Percentiles rank a stretch among this genome's conserved stretches.
phyloP scores from a whole-genome alignment of 1,284 basidiomycete genomes.

The Irpex rosettiformis region DNA sequence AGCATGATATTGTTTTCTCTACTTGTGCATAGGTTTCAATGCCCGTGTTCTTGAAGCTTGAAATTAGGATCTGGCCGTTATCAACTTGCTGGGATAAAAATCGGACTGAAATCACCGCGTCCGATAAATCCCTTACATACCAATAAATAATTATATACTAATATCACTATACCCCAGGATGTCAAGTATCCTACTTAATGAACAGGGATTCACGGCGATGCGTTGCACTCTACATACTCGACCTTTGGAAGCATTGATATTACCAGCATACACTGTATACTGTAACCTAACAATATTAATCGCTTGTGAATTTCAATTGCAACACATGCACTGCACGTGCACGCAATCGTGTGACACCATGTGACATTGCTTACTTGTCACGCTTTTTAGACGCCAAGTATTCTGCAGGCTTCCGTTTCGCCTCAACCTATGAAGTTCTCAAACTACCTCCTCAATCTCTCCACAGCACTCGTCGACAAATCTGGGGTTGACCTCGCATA shows the following conservation, averaged over 20 bases:
- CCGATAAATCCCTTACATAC: not conserved
- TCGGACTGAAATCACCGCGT: not conserved
- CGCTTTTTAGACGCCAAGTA: not conserved
- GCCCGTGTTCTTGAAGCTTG: not conserved
- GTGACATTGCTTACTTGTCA: too few species aligned
- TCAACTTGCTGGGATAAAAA: not conserved
- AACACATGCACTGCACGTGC: too few species aligned
- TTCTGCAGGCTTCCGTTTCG: not conserved
- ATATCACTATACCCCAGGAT: not conserved
- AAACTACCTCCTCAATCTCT: constrained; percentile 57
- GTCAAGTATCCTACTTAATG: too few species aligned
- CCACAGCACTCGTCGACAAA: constrained; percentile 55
- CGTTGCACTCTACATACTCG: too few species aligned
- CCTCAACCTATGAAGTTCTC: constrained; percentile 49
- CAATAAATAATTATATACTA: not conserved
- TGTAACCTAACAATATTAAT: too few species aligned
- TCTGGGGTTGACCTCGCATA: constrained; percentile 68
- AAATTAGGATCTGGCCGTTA: not conserved
- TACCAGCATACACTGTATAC: too few species aligned
- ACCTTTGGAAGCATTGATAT: too few species aligned
- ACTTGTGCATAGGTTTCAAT: not conserved
- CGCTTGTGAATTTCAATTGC: too few species aligned
- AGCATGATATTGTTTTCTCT: too few species aligned
- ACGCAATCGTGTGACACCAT: too few species aligned
- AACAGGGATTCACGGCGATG: too few species aligned